Evolutionary conservation across 2,329 filamentous ascomycete species (phyloP).

Genomic region (Pseudocercospora crystallina): DNA sequence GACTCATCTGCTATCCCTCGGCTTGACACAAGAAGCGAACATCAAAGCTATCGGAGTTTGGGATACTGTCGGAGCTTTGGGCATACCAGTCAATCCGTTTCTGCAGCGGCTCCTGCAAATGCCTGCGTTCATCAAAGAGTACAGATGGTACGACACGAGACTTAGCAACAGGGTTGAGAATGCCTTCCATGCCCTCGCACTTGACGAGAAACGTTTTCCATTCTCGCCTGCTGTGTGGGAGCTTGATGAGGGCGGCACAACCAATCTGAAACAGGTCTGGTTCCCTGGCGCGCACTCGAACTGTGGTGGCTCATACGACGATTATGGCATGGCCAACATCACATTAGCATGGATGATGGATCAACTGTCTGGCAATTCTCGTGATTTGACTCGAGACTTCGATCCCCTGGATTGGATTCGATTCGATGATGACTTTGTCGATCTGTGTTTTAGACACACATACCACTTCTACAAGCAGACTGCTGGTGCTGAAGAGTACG

Average conservation of each 20-base stretch:
- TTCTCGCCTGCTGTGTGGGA: slow-evolving; percentile 55
- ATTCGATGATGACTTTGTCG: slow-evolving; percentile 37
- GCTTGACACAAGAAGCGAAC: slow-evolving; percentile 23
- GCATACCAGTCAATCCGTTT: slow-evolving; percentile 37
- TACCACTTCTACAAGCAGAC: slow-evolving; percentile 24
- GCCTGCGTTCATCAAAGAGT: slow-evolving; percentile 33
- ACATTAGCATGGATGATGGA: slow-evolving; percentile 47
- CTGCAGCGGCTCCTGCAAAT: slow-evolving; percentile 33
- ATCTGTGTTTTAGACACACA: slow-evolving; percentile 29
- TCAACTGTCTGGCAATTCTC: slow-evolving; percentile 34
- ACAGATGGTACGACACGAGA: slow-evolving; percentile 37
- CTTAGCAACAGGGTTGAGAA: slow-evolving; percentile 46
- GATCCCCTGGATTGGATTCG: slow-evolving; percentile 35
- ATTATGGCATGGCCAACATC: slow-evolving; percentile 39
- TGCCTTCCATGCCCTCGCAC: slow-evolving; percentile 56
- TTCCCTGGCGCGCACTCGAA: slow-evolving; percentile 57
- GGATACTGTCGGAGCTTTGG: slow-evolving; percentile 49
- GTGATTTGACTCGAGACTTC: slow-evolving; percentile 24
- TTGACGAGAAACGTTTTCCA: slow-evolving; percentile 53
- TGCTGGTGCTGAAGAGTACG: slow-evolving; percentile 18
- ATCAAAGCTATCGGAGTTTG: slow-evolving; percentile 49
- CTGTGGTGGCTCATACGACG: slow-evolving; percentile 49
- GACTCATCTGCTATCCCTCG: slow-evolving; percentile 25
- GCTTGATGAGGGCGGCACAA: slow-evolving; percentile 25
- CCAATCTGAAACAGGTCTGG: slow-evolving; percentile 54